These are phyloP conservation scores for Metschnikowia henanensis DNA, from an alignment of 805 yeast species.

Conservation along the genomic window DNA sequence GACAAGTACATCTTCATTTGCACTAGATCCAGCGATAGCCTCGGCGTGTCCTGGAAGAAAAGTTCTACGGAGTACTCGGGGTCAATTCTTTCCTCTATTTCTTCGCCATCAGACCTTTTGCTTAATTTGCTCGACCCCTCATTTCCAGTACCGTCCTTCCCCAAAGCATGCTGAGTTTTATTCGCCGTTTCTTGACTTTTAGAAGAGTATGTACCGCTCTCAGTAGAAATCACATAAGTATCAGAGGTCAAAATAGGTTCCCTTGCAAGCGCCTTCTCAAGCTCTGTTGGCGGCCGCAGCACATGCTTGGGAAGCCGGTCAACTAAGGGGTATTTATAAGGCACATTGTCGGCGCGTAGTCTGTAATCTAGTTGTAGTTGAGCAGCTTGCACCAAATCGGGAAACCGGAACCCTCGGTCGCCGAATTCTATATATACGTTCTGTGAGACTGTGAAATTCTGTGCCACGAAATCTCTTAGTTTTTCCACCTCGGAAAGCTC, in stretches of 20 bases:
- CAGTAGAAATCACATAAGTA: too few species aligned
- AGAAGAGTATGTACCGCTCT: too few species aligned
- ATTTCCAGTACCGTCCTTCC: too few species aligned
- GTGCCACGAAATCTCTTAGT: slow-evolving; percentile 13
- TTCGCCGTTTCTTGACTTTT: too few species aligned
- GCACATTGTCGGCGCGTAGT: slow-evolving; percentile 7
- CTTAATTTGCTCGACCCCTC: too few species aligned
- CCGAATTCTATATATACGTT: slow-evolving; percentile 29
- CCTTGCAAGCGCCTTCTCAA: background rate
- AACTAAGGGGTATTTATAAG: slow-evolving; percentile 12
- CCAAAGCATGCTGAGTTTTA: too few species aligned
- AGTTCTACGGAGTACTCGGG: slow-evolving; percentile 27
- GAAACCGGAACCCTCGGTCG: slow-evolving; percentile 51
- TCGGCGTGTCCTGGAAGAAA: slow-evolving; percentile 41
- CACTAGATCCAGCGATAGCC: slow-evolving; percentile 43
- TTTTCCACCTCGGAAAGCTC: slow-evolving; percentile 3
- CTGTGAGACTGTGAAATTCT: slow-evolving; percentile 18
- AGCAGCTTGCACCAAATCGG: slow-evolving; percentile 60
- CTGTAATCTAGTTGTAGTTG: slow-evolving; percentile 34
- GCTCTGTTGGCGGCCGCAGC: slow-evolving; percentile 5
- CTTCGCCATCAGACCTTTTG: too few species aligned
- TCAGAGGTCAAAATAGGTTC: slow-evolving; percentile 1
- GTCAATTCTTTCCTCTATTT: background rate
- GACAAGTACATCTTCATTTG: slow-evolving; percentile 33
- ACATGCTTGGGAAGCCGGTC: slow-evolving; percentile 14